These are phyloP conservation scores for Dichomitus squalens DNA, from an alignment of 1,284 basidiomycete genomes.

Conservation along the genomic window DNA sequence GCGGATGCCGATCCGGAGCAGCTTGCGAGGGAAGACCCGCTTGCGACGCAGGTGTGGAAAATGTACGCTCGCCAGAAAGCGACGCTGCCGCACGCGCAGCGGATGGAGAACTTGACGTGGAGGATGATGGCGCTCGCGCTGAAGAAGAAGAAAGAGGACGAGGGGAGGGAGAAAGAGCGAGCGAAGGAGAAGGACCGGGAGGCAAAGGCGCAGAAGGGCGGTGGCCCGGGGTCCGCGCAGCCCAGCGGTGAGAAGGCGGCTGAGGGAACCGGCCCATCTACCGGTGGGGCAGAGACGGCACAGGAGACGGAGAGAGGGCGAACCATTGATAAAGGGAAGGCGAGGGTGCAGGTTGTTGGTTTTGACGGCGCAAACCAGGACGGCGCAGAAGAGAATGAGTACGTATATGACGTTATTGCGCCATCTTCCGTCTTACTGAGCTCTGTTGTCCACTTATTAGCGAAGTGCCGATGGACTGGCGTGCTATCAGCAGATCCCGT, in stretches of 20 bases:
- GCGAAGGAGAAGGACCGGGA: constrained; percentile 51
- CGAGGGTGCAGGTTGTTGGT: constrained; percentile 72
- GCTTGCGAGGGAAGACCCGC: constrained; percentile 80
- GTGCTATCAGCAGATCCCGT: constrained; percentile 87
- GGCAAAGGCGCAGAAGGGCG: constrained; percentile 22
- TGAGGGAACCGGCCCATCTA: constrained; percentile 27
- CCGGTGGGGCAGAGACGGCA: constrained; percentile 27
- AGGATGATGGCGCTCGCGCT: constrained; percentile 96
- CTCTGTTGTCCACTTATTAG: constrained; percentile 31
- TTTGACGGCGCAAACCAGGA: constrained; percentile 79
- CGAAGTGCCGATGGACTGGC: constrained; percentile 85
- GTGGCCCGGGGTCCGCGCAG: constrained; percentile 25
- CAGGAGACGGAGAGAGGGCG: constrained; percentile 61
- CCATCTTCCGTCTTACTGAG: constrained; percentile 31
- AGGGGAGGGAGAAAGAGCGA: constrained; percentile 37
- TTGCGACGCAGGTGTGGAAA: constrained; percentile 96
- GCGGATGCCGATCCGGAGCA: constrained; percentile 60
- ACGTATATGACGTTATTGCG: constrained; percentile 41
- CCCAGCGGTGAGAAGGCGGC: constrained; percentile 21
- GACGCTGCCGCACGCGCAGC: constrained; percentile 85
- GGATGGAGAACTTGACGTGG: constrained; percentile 99
- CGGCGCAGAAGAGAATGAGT: constrained; percentile 72
- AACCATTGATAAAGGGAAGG: constrained; percentile 75
- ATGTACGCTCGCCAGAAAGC: constrained; percentile 93
- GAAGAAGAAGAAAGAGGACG: constrained; percentile 83